These are phyloP conservation scores for Fragaria nilgerrensis DNA, from an alignment of 306 rosid species.

Conservation along the genomic window DNA sequence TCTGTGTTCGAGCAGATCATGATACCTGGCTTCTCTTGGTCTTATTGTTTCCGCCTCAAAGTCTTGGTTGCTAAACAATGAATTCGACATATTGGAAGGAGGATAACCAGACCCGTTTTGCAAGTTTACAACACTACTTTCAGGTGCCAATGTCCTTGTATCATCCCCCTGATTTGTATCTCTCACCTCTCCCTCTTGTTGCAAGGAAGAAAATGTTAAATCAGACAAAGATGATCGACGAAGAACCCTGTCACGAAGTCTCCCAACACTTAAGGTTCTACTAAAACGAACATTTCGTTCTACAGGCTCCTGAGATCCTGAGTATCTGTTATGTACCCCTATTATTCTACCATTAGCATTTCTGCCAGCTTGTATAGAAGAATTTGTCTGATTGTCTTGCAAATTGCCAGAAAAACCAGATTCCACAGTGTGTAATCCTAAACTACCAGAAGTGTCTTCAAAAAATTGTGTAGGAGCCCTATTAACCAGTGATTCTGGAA, in stretches of 20 bases:
- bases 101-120: conserved; percentile 50
- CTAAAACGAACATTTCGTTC: conserved; percentile 90
- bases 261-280: conserved; percentile 95
- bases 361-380: conserved; percentile 43
- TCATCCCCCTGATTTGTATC: conserved; percentile 54
- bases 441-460: conserved; percentile 46
- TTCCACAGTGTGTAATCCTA: conserved; percentile 36
- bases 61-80: conserved; percentile 67
- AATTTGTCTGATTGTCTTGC: conserved; percentile 34
- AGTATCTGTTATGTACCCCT: conserved; percentile 50
- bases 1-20: conserved; percentile 83
- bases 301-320: conserved; percentile 78
- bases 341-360: conserved; percentile 38
- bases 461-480: conserved; percentile 35
- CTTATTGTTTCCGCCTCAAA: conserved; percentile 65
- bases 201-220: conserved; percentile 62
- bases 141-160: conserved; percentile 40
- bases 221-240: conserved; percentile 82
- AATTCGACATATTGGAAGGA: conserved; percentile 50
- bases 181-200: conserved; percentile 71
- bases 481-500: conserved; percentile 40
- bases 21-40: conserved; percentile 84
- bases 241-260: conserved; percentile 98
- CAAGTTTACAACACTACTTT: conserved; percentile 37
- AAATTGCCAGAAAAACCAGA: conserved; percentile 34